Conservation (phyloP, 768 basidiomycete species). For the Tremella yokohamensis region DNA sequence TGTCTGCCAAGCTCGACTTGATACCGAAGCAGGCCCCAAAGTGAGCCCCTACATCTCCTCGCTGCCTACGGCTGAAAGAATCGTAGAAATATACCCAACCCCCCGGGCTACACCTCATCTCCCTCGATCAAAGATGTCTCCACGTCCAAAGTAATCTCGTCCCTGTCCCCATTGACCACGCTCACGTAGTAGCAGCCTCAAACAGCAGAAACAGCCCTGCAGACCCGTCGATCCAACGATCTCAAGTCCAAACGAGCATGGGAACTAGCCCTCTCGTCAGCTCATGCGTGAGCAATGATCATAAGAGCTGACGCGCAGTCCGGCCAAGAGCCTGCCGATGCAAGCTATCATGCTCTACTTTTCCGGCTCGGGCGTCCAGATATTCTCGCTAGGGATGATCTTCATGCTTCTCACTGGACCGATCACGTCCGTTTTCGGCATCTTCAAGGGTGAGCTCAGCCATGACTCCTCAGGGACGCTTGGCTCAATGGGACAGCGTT, state of each 20-base stretch:
- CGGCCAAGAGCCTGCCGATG: slow-evolving; percentile 90
- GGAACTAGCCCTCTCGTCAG: slow-evolving; percentile 49
- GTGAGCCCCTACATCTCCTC: not conserved
- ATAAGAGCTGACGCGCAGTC: slow-evolving; percentile 45
- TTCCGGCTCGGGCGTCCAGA: slow-evolving; percentile 91
- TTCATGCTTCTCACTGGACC: slow-evolving; percentile 85
- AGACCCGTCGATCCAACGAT: slow-evolving; percentile 34
- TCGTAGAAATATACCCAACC: slow-evolving; percentile 1
- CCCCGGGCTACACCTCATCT: slow-evolving; percentile 1
- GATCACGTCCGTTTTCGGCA: slow-evolving; percentile 73
- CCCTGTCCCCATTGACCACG: not conserved
- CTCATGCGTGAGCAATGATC: not conserved
- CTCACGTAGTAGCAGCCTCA: slow-evolving; percentile 12
- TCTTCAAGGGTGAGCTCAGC: slow-evolving; percentile 66
- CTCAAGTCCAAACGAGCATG: slow-evolving; percentile 46
- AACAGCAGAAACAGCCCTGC: slow-evolving; percentile 18
- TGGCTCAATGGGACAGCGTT: slow-evolving; percentile 54
- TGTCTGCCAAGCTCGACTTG: not conserved
- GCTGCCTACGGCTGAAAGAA: not conserved
- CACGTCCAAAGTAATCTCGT: not conserved
- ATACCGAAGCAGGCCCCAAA: not conserved
- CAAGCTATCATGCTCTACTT: slow-evolving; percentile 98
- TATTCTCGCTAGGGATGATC: slow-evolving; percentile 95
- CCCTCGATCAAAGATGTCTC: not conserved
- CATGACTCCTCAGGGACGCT: not conserved